phyloP scores from a whole-genome alignment of 164 flowering plant species.

The Umbellularia californica region DNA sequence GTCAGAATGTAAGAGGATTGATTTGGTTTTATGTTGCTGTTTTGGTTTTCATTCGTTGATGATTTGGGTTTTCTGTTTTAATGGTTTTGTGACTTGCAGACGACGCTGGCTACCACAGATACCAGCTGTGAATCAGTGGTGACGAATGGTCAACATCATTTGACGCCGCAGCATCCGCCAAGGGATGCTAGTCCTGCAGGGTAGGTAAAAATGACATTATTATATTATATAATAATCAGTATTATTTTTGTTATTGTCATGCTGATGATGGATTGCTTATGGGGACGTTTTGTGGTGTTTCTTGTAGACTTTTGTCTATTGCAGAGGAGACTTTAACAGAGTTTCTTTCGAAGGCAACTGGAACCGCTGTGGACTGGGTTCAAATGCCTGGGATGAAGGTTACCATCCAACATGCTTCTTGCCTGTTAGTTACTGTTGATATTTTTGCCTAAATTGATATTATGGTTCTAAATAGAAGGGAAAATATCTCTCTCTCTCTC shows the following conservation, averaged over 20 bases:
- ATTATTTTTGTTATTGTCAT: too few species aligned
- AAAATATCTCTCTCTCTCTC: not conserved
- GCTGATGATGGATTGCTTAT: not conserved
- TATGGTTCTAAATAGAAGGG: not conserved
- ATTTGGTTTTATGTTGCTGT: not conserved
- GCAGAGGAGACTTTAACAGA: constrained; percentile 97
- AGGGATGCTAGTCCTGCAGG: constrained; percentile 99
- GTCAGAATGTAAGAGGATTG: constrained; percentile 46
- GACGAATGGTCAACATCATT: constrained; percentile 83
- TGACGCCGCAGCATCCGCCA: constrained; percentile 88
- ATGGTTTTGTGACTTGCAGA: constrained; percentile 34
- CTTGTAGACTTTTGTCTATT: constrained; percentile 80
- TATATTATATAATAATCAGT: too few species aligned
- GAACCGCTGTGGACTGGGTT: constrained; percentile 98
- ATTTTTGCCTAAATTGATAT: not conserved
- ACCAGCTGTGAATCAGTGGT: constrained; percentile 95
- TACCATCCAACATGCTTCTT: not conserved
- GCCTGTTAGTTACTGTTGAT: constrained; percentile 4
- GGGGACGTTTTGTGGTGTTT: constrained; percentile 21
- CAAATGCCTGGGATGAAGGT: constrained; percentile 99
- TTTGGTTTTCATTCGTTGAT: not conserved
- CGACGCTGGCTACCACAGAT: constrained; percentile 68
- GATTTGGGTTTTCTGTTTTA: not conserved
- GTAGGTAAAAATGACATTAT: constrained; percentile 38
- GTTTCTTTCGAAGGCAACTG: constrained; percentile 96